Conservation (phyloP, 352 stramenopile genomes). For the Phytophthora vignae region DNA sequence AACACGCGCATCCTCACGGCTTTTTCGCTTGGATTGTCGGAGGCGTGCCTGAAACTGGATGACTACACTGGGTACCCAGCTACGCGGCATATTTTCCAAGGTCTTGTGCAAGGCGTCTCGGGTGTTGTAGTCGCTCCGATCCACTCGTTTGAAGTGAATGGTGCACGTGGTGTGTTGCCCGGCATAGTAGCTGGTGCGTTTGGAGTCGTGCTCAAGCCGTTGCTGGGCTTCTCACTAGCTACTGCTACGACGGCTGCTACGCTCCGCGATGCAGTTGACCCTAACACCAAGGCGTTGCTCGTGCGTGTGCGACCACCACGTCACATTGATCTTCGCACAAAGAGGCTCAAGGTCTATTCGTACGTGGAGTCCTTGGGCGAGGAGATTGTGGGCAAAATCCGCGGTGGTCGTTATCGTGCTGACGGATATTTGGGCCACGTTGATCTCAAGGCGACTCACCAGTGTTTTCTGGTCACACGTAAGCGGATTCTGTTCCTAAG, state of each 20-base stretch:
- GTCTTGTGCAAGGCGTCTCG: conserved; percentile 85
- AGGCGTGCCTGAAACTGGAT: conserved; percentile 88
- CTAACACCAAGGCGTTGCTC: conserved; percentile 82
- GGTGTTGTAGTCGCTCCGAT: conserved; percentile 87
- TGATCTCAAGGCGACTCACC: conserved; percentile 70
- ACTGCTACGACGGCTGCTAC: conserved; percentile 76
- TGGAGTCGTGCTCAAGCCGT: conserved; percentile 83
- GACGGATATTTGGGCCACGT: conserved; percentile 88
- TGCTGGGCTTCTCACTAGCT: conserved; percentile 80
- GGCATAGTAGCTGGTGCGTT: conserved; percentile 83
- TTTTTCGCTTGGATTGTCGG: conserved; percentile 80
- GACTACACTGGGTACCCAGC: conserved; percentile 90
- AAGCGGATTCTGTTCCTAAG: conserved; percentile 85
- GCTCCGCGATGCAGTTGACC: conserved; percentile 81
- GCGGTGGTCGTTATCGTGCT: conserved; percentile 73
- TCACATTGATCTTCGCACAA: conserved; percentile 84
- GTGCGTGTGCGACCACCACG: conserved; percentile 80
- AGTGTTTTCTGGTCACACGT: conserved; percentile 85
- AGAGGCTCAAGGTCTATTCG: conserved; percentile 85
- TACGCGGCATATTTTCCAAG: conserved; percentile 89
- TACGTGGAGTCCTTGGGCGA: conserved; percentile 90
- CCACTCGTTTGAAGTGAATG: conserved; percentile 83
- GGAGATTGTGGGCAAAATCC: conserved; percentile 86
- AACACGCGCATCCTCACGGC: conserved; percentile 88
- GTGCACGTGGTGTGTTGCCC: conserved; percentile 76